Conservation (phyloP, 176 grass and related monocot species). For the Alopecurus myosuroides region DNA sequence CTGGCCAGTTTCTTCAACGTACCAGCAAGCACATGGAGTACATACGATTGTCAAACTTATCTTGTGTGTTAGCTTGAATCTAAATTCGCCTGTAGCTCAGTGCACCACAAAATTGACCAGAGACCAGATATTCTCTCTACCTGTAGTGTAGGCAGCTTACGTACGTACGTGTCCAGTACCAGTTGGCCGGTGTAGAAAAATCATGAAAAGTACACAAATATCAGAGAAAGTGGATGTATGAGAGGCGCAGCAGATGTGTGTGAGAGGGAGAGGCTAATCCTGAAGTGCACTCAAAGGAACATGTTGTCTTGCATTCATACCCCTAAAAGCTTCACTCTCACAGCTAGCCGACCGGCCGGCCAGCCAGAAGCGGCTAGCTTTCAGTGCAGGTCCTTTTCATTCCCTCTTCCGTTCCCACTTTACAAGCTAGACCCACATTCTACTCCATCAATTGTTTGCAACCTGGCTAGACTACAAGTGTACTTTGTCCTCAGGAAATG, state of each 20-base stretch:
- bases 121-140: not conserved
- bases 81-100: not conserved
- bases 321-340: slow-evolving; percentile 31
- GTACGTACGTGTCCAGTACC: not conserved
- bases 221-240: not conserved
- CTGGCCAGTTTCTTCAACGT: not conserved
- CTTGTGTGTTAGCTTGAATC: not conserved
- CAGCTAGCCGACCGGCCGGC: not conserved
- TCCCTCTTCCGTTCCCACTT: not conserved
- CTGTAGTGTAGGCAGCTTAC: not conserved
- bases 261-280: slow-evolving; percentile 13
- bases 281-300: slow-evolving; percentile 90
- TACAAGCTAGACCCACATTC: not conserved
- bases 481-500: not conserved
- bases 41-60: not conserved
- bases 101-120: slow-evolving; percentile 10
- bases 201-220: not conserved
- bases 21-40: not conserved
- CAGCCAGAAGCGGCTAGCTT: not conserved
- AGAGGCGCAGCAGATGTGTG: not conserved
- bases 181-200: not conserved
- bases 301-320: slow-evolving; percentile 3
- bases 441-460: not conserved
- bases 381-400: not conserved
- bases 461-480: not conserved